Evolutionary conservation across 805 yeast species (phyloP).

Genomic region (Teunomyces kruisii): DNA sequence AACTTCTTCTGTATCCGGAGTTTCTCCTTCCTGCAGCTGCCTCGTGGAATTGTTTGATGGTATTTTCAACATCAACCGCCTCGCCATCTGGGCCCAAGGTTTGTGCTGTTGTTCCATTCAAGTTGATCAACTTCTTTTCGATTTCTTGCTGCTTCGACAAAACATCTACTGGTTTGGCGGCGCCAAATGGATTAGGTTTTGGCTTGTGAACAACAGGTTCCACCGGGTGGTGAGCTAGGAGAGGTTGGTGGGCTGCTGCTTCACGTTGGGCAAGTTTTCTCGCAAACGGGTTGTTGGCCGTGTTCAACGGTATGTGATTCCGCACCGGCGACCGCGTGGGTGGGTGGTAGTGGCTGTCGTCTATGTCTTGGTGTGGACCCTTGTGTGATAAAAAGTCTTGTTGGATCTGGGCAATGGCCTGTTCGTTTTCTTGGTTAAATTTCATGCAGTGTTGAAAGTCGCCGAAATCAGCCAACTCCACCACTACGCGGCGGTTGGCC

Average conservation of each 20-base stretch:
- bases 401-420: constrained; percentile 30
- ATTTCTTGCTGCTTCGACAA: constrained; percentile 55
- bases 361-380: not conserved
- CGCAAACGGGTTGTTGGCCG: constrained; percentile 3
- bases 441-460: constrained; percentile 41
- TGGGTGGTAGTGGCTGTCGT: not conserved
- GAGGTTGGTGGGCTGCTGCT: constrained; percentile 4
- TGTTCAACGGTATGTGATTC: not conserved
- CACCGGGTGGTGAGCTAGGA: not conserved
- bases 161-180: constrained; percentile 83
- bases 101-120: constrained; percentile 86
- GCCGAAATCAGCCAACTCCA: constrained; percentile 39
- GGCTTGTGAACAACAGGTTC: constrained; percentile 23
- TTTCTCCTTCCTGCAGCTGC: constrained; percentile 10
- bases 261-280: constrained; percentile 3
- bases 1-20: constrained; percentile 1
- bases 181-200: constrained; percentile 74
- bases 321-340: not conserved
- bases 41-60: constrained; percentile 7
- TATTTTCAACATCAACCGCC: constrained; percentile 44
- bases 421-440: constrained; percentile 37
- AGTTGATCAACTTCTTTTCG: constrained; percentile 81
- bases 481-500: constrained; percentile 37
- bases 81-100: constrained; percentile 76
- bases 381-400: constrained; percentile 27